Evolutionary conservation across 2,329 filamentous ascomycete species (phyloP), one percentile per base, ranked within the genome.

Genomic region (Epichloe sibirici): DNA sequence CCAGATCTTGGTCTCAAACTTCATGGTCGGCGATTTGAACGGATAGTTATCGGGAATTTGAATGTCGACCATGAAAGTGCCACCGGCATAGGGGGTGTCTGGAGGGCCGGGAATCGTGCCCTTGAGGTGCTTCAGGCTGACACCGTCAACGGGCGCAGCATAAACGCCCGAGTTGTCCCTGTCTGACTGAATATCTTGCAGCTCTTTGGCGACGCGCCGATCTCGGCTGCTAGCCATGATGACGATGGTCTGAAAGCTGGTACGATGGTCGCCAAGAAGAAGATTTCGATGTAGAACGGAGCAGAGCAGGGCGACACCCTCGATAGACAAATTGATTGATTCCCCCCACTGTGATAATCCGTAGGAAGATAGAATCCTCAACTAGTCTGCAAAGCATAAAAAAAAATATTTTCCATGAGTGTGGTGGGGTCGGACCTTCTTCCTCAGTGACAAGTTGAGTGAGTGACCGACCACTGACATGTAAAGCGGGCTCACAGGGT

Each of bases 1-100:
- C 90, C 90, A 98, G 61, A 97, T 85, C 69, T 85, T 90, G 57
- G 93, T 98, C 58, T 85, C 80, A 65, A 97, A 97, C 62, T 82
- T 85, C 86, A 98, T 97, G 54, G 81, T 69, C 4, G 93, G 93
- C 4, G 91, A 88, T 61, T 90, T 86, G 73, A 98, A 98, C 0
- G 93, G 93, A 64, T 98, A 98, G 59, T 87, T 86, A 56, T 79
- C 79, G 0, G 91, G 90, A 51, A 98, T 93, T 62, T 78, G 79
- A 62, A 98, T 93, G 63, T 95, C 88, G 59, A 98, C 81, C 15
- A 78, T 70, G 67, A 82, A 98, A 31, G 77, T 83, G 42, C 90
- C 93, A 21, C 89, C 90, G 59, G 90, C 88, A 65, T 97, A 98
- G 0, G 93, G 90, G 1, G 91, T 95, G 58, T 94, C 90, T 38